A percentile compares a stretch with the other conserved stretches of the same genome.
Evolutionary conservation across 2,329 filamentous ascomycete genomes (phyloP).

Genomic region (Cladosporium sp.): DNA sequence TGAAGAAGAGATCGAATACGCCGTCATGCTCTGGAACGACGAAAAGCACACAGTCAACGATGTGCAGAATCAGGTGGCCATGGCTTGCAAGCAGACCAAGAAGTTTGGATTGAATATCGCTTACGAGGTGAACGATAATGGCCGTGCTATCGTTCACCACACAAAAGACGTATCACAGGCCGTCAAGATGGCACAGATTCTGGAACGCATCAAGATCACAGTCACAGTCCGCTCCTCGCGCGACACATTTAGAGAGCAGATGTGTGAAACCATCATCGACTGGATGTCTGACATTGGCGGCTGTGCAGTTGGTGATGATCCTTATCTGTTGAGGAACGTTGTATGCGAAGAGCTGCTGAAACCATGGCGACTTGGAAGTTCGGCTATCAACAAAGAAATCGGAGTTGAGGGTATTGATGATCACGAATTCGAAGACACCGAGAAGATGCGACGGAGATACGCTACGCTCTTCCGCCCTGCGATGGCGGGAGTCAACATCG

Average conservation of each 20-base stretch:
- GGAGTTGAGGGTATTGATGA: conserved; percentile 80
- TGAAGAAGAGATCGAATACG: conserved; percentile 65
- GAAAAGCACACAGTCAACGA: conserved; percentile 96
- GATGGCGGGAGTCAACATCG: conserved; percentile 29
- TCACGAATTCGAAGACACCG: conserved; percentile 64
- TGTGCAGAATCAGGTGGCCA: conserved; percentile 83
- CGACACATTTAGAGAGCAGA: conserved; percentile 95
- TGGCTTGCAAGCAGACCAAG: conserved; percentile 75
- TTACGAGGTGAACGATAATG: conserved; percentile 84
- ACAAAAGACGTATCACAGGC: conserved; percentile 70
- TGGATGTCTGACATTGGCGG: conserved; percentile 93
- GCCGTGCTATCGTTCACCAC: conserved; percentile 81
- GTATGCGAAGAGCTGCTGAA: conserved; percentile 91
- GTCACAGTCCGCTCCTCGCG: conserved; percentile 90
- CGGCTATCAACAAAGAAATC: conserved; percentile 74
- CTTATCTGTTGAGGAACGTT: conserved; percentile 72
- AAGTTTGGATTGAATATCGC: conserved; percentile 72
- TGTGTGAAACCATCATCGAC: conserved; percentile 96
- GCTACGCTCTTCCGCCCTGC: conserved; percentile 38
- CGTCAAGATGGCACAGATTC: conserved; percentile 75
- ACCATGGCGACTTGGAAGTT: conserved; percentile 83
- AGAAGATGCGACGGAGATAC: conserved; percentile 41
- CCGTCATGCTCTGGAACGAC: conserved; percentile 92
- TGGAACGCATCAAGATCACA: conserved; percentile 94
- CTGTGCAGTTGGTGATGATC: conserved; percentile 79